Conservation (phyloP, 768 basidiomycete species). For the Arthromyces matolae region DNA sequence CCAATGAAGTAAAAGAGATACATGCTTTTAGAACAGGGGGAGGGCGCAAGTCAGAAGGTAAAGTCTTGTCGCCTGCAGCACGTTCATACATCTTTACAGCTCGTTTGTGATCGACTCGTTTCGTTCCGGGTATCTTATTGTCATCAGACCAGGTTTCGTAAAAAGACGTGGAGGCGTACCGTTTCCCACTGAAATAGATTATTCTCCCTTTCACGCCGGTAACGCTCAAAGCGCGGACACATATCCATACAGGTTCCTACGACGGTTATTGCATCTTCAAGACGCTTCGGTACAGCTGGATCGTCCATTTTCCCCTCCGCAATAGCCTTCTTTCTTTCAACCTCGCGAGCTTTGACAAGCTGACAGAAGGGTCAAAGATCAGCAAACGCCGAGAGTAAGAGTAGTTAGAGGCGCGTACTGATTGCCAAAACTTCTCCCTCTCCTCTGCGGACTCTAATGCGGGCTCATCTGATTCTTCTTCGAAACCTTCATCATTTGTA, state of each 20-base stretch:
- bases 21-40: constrained; percentile 75
- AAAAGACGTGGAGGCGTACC: constrained; percentile 50
- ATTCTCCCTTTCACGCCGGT: constrained; percentile 85
- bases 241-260: constrained; percentile 90
- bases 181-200: constrained; percentile 85
- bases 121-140: constrained; percentile 74
- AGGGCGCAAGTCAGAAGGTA: constrained; percentile 91
- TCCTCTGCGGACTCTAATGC: constrained; percentile 59
- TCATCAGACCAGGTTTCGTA: constrained; percentile 36
- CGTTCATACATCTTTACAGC: constrained; percentile 96
- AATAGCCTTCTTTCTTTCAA: constrained; percentile 70
- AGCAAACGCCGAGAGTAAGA: constrained; percentile 10
- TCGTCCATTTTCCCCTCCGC: constrained; percentile 86
- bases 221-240: constrained; percentile 93
- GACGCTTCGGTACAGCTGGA: constrained; percentile 69
- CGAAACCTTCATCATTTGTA: constrained; percentile 22
- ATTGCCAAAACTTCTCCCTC: constrained; percentile 65
- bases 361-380: constrained; percentile 27
- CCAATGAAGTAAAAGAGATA: not conserved
- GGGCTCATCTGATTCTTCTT: constrained; percentile 41
- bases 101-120: constrained; percentile 76
- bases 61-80: constrained; percentile 85
- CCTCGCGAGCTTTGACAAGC: constrained; percentile 73
- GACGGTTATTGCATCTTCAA: constrained; percentile 91
- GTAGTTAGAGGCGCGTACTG: constrained; percentile 50